Evolutionary conservation across 441 rosid species (phyloP).

Genomic region (Flueggea neowawraea): DNA sequence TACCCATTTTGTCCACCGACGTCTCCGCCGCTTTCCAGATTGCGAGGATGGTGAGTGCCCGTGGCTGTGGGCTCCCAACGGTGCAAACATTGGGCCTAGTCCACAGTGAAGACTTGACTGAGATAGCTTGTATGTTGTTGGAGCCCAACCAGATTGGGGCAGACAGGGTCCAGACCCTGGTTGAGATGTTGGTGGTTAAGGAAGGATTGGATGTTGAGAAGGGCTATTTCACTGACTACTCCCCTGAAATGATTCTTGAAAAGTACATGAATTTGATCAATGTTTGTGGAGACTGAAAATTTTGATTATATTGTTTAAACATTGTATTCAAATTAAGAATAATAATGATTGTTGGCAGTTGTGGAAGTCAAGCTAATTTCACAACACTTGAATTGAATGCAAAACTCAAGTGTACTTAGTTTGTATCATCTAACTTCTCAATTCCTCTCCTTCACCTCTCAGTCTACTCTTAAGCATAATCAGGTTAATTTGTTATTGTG

Average conservation of each 20-base stretch:
- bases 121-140: conserved; percentile 62
- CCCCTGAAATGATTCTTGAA: conserved; percentile 51
- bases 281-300: too few species aligned
- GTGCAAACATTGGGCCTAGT: conserved; percentile 50
- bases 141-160: conserved; percentile 61
- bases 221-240: conserved; percentile 60
- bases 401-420: too few species aligned
- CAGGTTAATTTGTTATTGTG: too few species aligned
- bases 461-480: too few species aligned
- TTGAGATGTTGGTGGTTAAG: conserved; percentile 48
- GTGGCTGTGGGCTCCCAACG: conserved; percentile 60
- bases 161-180: conserved; percentile 46
- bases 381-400: too few species aligned
- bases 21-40: conserved; percentile 33
- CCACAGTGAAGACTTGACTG: conserved; percentile 48
- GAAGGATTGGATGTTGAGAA: conserved; percentile 52
- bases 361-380: too few species aligned
- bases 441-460: too few species aligned
- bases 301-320: too few species aligned
- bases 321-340: too few species aligned
- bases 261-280: conserved; percentile 30
- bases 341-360: too few species aligned
- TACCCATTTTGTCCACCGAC: conserved; percentile 48
- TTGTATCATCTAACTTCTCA: too few species aligned
- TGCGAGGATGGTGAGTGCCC: conserved; percentile 57